Evolutionary conservation across 2,329 filamentous ascomycete genomes (phyloP).

Genomic region (Camillea tinctor): DNA sequence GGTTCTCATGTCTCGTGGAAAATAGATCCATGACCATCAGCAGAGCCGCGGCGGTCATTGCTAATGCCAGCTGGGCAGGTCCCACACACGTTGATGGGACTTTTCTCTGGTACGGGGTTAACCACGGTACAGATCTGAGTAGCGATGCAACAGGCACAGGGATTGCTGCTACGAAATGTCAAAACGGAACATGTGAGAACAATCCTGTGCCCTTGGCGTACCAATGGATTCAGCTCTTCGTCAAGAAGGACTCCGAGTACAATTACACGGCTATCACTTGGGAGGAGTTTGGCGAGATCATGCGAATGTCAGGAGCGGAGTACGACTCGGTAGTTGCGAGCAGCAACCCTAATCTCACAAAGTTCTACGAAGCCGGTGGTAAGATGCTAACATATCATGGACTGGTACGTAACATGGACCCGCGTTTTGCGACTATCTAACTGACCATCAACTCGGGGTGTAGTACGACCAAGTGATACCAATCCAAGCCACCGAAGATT

Average conservation of each 20-base stretch:
- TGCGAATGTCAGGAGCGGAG: slow-evolving; percentile 10
- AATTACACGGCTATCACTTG: slow-evolving; percentile 10
- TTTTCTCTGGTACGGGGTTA: slow-evolving; percentile 19
- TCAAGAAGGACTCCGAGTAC: slow-evolving; percentile 15
- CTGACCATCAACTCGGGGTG: background rate
- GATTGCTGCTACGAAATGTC: slow-evolving; percentile 11
- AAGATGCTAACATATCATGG: slow-evolving; percentile 44
- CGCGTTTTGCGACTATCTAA: background rate
- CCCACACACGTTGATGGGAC: slow-evolving; percentile 8
- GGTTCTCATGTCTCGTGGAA: slow-evolving; percentile 20
- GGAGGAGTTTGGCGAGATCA: slow-evolving; percentile 11
- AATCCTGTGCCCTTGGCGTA: slow-evolving; percentile 10
- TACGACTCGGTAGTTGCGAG: slow-evolving; percentile 13
- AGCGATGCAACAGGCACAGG: slow-evolving; percentile 8
- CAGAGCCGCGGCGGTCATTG: slow-evolving; percentile 11
- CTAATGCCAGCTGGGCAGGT: slow-evolving; percentile 17
- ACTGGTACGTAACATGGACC: slow-evolving; percentile 13
- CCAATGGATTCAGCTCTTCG: slow-evolving; percentile 16
- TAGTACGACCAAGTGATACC: slow-evolving; percentile 21
- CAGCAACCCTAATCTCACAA: slow-evolving; percentile 17
- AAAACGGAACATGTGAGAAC: slow-evolving; percentile 1
- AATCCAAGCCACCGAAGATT: slow-evolving; percentile 12
- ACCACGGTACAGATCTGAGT: slow-evolving; percentile 14
- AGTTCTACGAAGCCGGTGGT: slow-evolving; percentile 17
- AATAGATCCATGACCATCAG: slow-evolving; percentile 6